These are phyloP conservation scores for Balamuthia mandrillaris DNA, from an alignment of 208 protist genomes.

Conservation along the genomic window DNA sequence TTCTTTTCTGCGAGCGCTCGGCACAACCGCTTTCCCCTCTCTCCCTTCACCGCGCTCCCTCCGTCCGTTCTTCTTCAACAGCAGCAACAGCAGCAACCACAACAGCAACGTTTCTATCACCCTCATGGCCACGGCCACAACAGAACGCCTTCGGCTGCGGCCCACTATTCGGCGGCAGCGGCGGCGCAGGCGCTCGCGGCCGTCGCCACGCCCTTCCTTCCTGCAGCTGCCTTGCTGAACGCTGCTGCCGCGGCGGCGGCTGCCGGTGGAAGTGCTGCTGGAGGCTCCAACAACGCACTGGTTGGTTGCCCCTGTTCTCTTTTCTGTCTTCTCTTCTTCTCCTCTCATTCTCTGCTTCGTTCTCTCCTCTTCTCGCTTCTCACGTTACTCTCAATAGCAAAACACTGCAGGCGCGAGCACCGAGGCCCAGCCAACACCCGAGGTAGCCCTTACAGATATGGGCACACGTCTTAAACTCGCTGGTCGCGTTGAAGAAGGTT, in stretches of 20 bases:
- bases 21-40: too few species aligned
- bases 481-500: conserved; percentile 38
- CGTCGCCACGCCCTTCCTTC: neutral
- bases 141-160: neutral
- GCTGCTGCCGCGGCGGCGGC: neutral
- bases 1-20: too few species aligned
- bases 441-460: conserved; percentile 49
- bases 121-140: too few species aligned
- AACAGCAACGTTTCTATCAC: too few species aligned
- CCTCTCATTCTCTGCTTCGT: neutral
- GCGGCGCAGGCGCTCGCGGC: neutral
- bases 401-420: too few species aligned
- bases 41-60: too few species aligned
- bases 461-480: conserved; percentile 47
- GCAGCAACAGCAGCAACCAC: too few species aligned
- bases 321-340: neutral
- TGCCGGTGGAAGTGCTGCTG: neutral
- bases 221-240: too few species aligned
- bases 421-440: neutral
- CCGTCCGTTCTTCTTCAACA: too few species aligned
- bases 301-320: neutral
- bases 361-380: too few species aligned
- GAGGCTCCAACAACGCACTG: neutral
- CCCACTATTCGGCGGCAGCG: neutral
- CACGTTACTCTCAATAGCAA: too few species aligned